These are phyloP conservation scores for Cyclotella choctawhatcheeana DNA, from an alignment of 108 stramenopile genomes.

Conservation along the genomic window DNA sequence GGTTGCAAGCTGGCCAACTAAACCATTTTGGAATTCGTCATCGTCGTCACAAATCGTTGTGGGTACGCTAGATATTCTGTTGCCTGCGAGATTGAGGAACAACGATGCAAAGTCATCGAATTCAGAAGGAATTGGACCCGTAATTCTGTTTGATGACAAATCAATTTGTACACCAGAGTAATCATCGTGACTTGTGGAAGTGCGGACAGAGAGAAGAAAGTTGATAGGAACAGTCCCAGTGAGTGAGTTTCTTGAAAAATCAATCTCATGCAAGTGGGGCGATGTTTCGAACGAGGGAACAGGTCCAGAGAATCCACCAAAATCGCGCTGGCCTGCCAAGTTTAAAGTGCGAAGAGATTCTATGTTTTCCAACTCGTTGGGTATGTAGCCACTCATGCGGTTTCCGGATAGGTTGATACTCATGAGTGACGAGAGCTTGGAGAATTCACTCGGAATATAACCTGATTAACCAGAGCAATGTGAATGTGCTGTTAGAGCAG, in stretches of 20 bases:
- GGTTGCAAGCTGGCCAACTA: constrained; percentile 60
- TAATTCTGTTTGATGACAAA: constrained; percentile 50
- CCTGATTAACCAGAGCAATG: constrained; percentile 26
- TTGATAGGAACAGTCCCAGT: constrained; percentile 63
- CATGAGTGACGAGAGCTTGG: constrained; percentile 36
- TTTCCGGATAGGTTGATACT: constrained; percentile 57
- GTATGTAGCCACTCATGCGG: constrained; percentile 70
- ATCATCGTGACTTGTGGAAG: constrained; percentile 29
- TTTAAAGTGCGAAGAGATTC: constrained; percentile 43
- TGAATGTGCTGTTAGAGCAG: background rate
- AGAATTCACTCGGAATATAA: constrained; percentile 54
- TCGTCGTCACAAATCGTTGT: constrained; percentile 63
- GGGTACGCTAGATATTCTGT: constrained; percentile 69
- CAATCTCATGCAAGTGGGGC: constrained; percentile 57
- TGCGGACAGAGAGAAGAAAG: constrained; percentile 53
- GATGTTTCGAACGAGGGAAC: constrained; percentile 56
- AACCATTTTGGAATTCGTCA: constrained; percentile 68
- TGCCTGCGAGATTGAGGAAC: constrained; percentile 59
- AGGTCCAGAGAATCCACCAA: constrained; percentile 69
- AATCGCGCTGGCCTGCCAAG: constrained; percentile 50
- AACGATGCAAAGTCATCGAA: constrained; percentile 49
- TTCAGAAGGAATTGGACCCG: constrained; percentile 36
- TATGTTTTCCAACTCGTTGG: constrained; percentile 61
- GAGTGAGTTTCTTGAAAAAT: constrained; percentile 67
- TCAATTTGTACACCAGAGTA: constrained; percentile 43